Conservation (phyloP, 1,284 basidiomycete species). For the Polyporus tsugae region DNA sequence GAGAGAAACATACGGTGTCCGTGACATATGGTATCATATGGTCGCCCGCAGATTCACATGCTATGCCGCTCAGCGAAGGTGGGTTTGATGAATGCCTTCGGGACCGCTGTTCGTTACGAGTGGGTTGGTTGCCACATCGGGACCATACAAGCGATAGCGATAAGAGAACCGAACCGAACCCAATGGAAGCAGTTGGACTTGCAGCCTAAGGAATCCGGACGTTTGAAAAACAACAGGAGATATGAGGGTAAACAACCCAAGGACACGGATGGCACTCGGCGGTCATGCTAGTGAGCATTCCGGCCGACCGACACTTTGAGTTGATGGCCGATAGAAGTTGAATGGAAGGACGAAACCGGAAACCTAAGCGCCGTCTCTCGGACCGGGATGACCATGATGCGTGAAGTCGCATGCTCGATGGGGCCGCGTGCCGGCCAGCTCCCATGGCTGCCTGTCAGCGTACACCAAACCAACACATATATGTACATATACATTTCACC, state of each 20-base stretch:
- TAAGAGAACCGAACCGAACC: background rate
- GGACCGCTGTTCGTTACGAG: background rate
- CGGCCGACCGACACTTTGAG: background rate
- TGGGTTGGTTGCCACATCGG: background rate
- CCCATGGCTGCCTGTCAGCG: too few relatives aligned
- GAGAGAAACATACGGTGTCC: background rate
- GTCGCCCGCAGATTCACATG: background rate
- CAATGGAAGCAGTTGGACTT: background rate
- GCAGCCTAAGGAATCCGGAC: background rate
- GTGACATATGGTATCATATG: slow-evolving; percentile 4
- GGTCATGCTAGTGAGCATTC: background rate
- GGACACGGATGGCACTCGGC: background rate
- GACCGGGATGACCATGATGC: background rate
- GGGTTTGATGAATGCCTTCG: background rate
- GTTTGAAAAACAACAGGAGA: background rate
- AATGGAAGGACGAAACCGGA: background rate
- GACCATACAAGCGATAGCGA: background rate
- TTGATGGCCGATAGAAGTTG: background rate
- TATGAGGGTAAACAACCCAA: background rate
- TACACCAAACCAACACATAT: too few relatives aligned
- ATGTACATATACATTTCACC: too few relatives aligned
- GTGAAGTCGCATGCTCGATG: too few relatives aligned
- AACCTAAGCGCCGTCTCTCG: background rate
- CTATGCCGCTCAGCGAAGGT: background rate
- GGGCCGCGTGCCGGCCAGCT: too few relatives aligned